Evolutionary conservation across 2,329 filamentous ascomycete genomes (phyloP).

Genomic region (Lecanicillium sp.): DNA sequence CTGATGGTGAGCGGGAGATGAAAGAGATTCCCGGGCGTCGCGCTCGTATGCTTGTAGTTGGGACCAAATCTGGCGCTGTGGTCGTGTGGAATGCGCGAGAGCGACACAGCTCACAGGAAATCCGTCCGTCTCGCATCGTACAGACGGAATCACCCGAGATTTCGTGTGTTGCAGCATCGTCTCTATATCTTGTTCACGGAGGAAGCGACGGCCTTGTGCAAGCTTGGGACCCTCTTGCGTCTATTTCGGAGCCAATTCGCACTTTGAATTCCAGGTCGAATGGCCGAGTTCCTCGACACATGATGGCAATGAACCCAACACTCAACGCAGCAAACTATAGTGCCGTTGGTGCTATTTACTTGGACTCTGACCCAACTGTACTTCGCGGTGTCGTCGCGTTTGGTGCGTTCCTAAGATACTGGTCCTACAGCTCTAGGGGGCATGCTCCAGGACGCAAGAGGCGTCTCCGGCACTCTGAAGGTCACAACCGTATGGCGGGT

Average conservation of each 20-base stretch:
- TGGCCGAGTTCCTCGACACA: conserved; percentile 69
- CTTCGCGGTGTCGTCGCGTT: conserved; percentile 82
- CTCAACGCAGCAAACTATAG: conserved; percentile 66
- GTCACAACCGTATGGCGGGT: conserved; percentile 40
- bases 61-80: conserved; percentile 70
- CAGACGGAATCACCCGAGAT: conserved; percentile 87
- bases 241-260: conserved; percentile 66
- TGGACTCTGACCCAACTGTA: conserved; percentile 81
- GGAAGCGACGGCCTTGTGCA: conserved; percentile 93
- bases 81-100: conserved; percentile 80
- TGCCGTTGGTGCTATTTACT: conserved; percentile 71
- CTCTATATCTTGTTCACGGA: conserved; percentile 83
- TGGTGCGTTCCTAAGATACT: conserved; percentile 81
- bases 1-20: conserved; percentile 28
- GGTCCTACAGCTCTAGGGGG: conserved; percentile 83
- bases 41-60: conserved; percentile 70
- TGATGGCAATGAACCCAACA: conserved; percentile 44
- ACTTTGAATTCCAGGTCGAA: conserved; percentile 83
- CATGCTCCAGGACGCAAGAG: conserved; percentile 71
- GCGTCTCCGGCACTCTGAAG: conserved; percentile 60
- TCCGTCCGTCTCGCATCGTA: conserved; percentile 71
- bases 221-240: conserved; percentile 92
- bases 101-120: conserved; percentile 29
- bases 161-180: conserved; percentile 72
- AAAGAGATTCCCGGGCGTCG: conserved; percentile 75